These are phyloP conservation scores for Arabidopsis arenosa DNA, from an alignment of 345 rosid genomes.

Conservation along the genomic window DNA sequence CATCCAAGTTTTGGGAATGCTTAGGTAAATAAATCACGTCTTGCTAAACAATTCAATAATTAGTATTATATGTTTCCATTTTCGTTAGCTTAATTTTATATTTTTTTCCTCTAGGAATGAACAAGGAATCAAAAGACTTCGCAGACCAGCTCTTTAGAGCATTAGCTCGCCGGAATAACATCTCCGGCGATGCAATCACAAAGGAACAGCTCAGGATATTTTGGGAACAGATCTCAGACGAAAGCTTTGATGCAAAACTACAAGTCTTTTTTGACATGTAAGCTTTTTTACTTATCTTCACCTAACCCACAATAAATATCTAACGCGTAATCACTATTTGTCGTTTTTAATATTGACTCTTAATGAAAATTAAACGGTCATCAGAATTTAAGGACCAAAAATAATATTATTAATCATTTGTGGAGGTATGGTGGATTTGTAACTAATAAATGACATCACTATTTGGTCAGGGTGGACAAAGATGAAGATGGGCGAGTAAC, in stretches of 20 bases:
- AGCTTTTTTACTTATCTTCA: not conserved
- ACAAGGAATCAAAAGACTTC: constrained; percentile 83
- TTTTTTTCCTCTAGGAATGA: constrained; percentile 60
- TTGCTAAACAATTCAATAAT: not conserved
- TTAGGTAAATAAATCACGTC: constrained; percentile 52
- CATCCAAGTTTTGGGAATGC: constrained; percentile 77
- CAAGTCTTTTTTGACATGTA: constrained; percentile 94
- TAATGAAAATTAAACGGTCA: constrained; percentile 28
- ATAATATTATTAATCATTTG: constrained; percentile 5
- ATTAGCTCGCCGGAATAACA: constrained; percentile 66
- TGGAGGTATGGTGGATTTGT: constrained; percentile 7
- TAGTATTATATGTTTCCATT: not conserved
- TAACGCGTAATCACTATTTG: not conserved
- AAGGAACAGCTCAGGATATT: constrained; percentile 67
- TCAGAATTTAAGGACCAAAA: not conserved
- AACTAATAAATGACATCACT: constrained; percentile 38
- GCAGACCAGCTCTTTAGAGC: constrained; percentile 79
- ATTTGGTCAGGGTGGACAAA: constrained; percentile 67
- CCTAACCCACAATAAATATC: constrained; percentile 29
- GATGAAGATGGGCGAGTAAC: constrained; percentile 86
- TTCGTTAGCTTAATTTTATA: not conserved
- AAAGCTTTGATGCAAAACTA: constrained; percentile 90
- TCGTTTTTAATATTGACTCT: constrained; percentile 5
- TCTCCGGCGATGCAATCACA: constrained; percentile 66
- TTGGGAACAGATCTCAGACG: constrained; percentile 84